Base-by-base conservation (phyloP, 1,284 basidiomycete genomes). In the Takashimella koratensis region DNA sequence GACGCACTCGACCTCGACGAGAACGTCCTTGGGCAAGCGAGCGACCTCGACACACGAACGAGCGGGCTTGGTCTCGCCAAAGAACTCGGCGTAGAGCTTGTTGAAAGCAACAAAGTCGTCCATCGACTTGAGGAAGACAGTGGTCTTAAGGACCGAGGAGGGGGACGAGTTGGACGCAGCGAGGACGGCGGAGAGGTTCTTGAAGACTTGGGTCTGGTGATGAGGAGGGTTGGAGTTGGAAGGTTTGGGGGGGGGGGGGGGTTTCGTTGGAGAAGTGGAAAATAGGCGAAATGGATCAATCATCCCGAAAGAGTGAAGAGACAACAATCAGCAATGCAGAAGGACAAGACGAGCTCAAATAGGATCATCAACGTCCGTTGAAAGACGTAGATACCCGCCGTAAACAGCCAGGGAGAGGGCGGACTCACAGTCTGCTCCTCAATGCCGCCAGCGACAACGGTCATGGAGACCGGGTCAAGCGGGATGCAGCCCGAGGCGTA, bases 81-180 rank as follows among this genome's bases (percentile, higher is more conserved):
- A 95, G 76, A 87, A 86, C 51, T 81, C 79, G 44, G 82, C 82
- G 73, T 93, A 93, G 41, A 74, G 59, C 56, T 66, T 69, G 74
- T 98, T 98, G 73, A 97, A 86, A 51, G 82, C 79, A 12, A 73
- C 84, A 75, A 97, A 97, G 76, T 98, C 88, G 68, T 88, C 81
- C 91, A 98, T 95, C 64, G 83, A 79, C 75, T 95, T 91, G 70
- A 98, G 77, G 80, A 97, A 98, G 45, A 96, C 88, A 24, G 89
- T 92, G 23, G 87, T 88, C 79, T 96, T 95, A 58, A 87, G 84
- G 57, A 95, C 84, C 67, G 87, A 86, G 47, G 83, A 82, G 30
- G 88, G 66, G 59, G 85, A 83, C 16, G 88, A 86, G 19, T 88
- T 90, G 52, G 86, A 84, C 2, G 87, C 92, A 69, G 88, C 84